Base-by-base conservation (phyloP, 139 green algal genomes). In the Spirogloea muscicola region DNA sequence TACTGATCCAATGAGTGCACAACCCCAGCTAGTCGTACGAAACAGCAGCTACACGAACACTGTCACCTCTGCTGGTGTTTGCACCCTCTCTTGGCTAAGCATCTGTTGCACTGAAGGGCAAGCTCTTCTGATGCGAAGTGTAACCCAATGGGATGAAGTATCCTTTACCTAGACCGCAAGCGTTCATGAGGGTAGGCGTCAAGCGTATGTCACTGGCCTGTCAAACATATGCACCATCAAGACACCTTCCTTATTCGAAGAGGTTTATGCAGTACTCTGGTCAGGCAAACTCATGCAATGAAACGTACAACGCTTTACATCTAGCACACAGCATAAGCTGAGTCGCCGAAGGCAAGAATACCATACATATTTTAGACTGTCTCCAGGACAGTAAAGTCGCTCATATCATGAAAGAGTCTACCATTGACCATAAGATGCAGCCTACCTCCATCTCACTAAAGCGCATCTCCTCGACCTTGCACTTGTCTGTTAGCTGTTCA, bases 391-490 rank as follows among this genome's bases (percentile, higher is more conserved):
- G 3, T n/a, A 59, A 59, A 21, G 49, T 27, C 31, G 3, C 49
- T 27, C 5, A 59, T 27, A 59, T 4, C 9, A 59, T 25, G 6
- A 9, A 36, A 7, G 13, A 59, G 49, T 2, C 4, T 16, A 33
- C 2, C 48, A 7, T 4, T 7, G 27, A 29, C 10, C 49, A 3
- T 2, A 59, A 25, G 27, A 58, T 21, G n/a, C 48, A 58, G 21
- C 57, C 5, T 34, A 64, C 60, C 60, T 69, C 60, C 60, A 69
- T 69, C 21, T 33, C 27, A n/a, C 60, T 69, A 6, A 69, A 52
- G 38, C 38, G 25, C 1, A 69, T 37, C 87, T 95, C 89, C 74
- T 95, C 88, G 29, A 76, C 75, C 7, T 77, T 72, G 73, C 91
- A 96, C 9, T 67, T 36, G 2, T 85, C 68, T 10, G 33, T 85